A percentile compares a stretch with the other conserved stretches of the same genome.
Conservation (phyloP, 108 stramenopile genomes). For the Chaetoceros tenuissimus region DNA sequence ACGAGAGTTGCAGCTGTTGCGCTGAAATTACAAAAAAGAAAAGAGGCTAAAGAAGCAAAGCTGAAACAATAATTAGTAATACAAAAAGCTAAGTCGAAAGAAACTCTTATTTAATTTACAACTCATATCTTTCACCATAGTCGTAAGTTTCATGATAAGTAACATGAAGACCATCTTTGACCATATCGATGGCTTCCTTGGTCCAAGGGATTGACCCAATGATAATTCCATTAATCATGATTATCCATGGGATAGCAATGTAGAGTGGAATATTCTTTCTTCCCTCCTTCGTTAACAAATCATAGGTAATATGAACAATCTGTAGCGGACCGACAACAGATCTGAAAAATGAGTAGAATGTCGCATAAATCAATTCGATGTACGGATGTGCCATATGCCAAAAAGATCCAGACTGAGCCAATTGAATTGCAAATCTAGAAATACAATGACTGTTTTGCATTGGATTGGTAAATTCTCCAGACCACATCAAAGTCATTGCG, state of each 20-base stretch:
- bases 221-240: slow-evolving; percentile 45
- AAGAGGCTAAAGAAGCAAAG: slow-evolving; percentile 3
- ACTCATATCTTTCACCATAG: slow-evolving; percentile 9
- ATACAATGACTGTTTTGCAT: slow-evolving; percentile 36
- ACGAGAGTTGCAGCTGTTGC: slow-evolving; percentile 41
- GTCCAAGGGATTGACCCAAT: slow-evolving; percentile 43
- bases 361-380: slow-evolving; percentile 27
- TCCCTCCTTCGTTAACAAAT: slow-evolving; percentile 27
- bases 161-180: slow-evolving; percentile 11
- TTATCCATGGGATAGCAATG: slow-evolving; percentile 33
- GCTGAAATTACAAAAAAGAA: slow-evolving; percentile 43
- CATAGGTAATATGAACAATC: slow-evolving; percentile 34
- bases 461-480: slow-evolving; percentile 62
- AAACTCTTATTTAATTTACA: neutral
- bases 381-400: slow-evolving; percentile 14
- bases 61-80: neutral
- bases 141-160: slow-evolving; percentile 7
- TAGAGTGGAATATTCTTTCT: slow-evolving; percentile 30
- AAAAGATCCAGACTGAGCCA: slow-evolving; percentile 26
- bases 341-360: slow-evolving; percentile 32
- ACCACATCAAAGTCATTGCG: slow-evolving; percentile 53
- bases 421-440: slow-evolving; percentile 21
- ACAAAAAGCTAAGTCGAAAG: neutral
- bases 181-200: slow-evolving; percentile 14
- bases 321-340: slow-evolving; percentile 26